Percentiles rank a stretch among this genome's conserved stretches.
Conservation (phyloP, 2,329 filamentous ascomycete genomes). For the Aaosphaeria arxii region DNA sequence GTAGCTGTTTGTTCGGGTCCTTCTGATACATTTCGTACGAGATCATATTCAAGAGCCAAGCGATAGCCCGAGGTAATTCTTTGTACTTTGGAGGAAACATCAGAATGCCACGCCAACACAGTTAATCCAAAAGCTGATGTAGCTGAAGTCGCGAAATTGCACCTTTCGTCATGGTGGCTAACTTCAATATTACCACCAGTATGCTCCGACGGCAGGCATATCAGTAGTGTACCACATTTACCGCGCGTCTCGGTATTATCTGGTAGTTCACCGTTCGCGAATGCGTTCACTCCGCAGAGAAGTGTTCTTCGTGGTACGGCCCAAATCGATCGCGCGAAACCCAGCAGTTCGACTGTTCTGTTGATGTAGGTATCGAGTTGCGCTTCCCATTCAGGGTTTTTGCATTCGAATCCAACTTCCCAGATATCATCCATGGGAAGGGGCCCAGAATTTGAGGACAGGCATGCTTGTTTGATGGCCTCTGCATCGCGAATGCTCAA, state of each 20-base stretch:
- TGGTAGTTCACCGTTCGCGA: conserved; percentile 3
- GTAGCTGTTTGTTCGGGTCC: too few relatives aligned
- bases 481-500: conserved; percentile 7
- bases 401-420: too few relatives aligned
- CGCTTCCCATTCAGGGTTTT: too few relatives aligned
- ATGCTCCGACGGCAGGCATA: conserved; percentile 49
- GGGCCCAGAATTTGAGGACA: too few relatives aligned
- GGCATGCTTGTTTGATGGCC: conserved; percentile 13
- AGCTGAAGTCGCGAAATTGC: conserved; percentile 5
- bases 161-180: conserved; percentile 33
- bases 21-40: conserved; percentile 31
- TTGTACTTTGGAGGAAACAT: conserved; percentile 49
- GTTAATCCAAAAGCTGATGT: conserved; percentile 18
- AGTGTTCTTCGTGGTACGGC: too few relatives aligned
- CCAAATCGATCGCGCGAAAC: too few relatives aligned
- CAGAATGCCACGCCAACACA: conserved; percentile 46
- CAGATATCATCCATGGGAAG: too few relatives aligned
- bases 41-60: conserved; percentile 54
- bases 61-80: conserved; percentile 49
- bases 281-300: too few relatives aligned
- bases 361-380: too few relatives aligned
- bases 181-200: conserved; percentile 47
- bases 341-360: too few relatives aligned
- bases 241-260: conserved; percentile 48
- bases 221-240: conserved; percentile 52